Evolutionary conservation across 225 moss, liverwort and hornwort genomes (phyloP).

Genomic region (Bryum argenteum): DNA sequence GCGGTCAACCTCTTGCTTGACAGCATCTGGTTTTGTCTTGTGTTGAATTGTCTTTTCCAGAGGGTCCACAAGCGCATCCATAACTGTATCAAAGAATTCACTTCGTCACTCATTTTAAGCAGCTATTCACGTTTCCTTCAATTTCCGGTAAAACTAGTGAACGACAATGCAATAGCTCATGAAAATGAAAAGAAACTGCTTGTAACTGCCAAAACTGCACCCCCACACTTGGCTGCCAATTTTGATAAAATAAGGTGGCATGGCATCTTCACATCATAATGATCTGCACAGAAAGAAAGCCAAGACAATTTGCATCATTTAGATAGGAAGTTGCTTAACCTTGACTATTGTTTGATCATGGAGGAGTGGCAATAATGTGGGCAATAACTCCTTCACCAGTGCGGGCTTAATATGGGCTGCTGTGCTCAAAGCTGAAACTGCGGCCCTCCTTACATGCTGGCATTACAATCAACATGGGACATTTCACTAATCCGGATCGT

Average conservation of each 20-base stretch:
- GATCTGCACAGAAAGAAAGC: conserved; percentile 65
- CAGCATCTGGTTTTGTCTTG: conserved; percentile 98
- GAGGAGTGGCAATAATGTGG: conserved; percentile 84
- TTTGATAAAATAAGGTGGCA: conserved; percentile 96
- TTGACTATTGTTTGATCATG: conserved; percentile 99
- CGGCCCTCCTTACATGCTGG: conserved; percentile 99
- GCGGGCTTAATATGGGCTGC: conserved; percentile 97
- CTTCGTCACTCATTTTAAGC: conserved; percentile 13
- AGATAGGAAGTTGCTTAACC: conserved; percentile 44
- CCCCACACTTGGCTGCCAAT: conserved; percentile 87
- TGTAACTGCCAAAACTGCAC: conserved; percentile 92
- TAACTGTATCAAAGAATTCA: conserved; percentile 51
- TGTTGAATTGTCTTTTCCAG: conserved; percentile 95
- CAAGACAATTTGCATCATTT: neutral
- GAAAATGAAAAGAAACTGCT: conserved; percentile 7
- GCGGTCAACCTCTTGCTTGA: conserved; percentile 99
- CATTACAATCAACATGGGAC: conserved; percentile 27
- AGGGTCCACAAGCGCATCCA: conserved; percentile 94
- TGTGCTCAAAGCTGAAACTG: conserved; percentile 96
- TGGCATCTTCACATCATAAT: conserved; percentile 99
- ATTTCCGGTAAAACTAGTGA: conserved; percentile 19
- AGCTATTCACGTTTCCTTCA: conserved; percentile 11
- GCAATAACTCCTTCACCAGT: conserved; percentile 90
- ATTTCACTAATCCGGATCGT: conserved; percentile 12
- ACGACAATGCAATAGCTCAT: conserved; percentile 4